phyloP scores from a whole-genome alignment of 805 yeast species.

The Ogataea saltuana region DNA sequence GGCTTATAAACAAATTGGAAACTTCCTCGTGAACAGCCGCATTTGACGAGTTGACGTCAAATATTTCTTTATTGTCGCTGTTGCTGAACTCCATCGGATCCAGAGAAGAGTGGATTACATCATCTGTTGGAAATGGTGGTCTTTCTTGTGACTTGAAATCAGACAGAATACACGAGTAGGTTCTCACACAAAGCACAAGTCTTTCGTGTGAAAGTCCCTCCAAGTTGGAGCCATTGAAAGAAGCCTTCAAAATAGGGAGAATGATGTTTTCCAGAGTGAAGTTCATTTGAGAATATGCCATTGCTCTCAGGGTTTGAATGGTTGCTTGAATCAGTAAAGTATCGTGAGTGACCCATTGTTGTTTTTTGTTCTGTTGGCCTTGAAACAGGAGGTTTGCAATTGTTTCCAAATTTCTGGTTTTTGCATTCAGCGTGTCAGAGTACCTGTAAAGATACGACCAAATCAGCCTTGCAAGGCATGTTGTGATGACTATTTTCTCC shows the following conservation, averaged over 20 bases:
- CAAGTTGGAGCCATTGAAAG: slow-evolving; percentile 56
- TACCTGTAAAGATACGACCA: slow-evolving; percentile 91
- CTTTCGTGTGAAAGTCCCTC: slow-evolving; percentile 73
- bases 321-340: slow-evolving; percentile 60
- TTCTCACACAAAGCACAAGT: slow-evolving; percentile 62
- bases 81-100: slow-evolving; percentile 38
- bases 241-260: slow-evolving; percentile 62
- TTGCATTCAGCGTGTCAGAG: slow-evolving; percentile 85
- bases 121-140: slow-evolving; percentile 75
- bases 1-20: slow-evolving; percentile 52
- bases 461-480: slow-evolving; percentile 67
- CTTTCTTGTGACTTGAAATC: slow-evolving; percentile 57
- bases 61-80: slow-evolving; percentile 40
- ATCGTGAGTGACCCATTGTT: slow-evolving; percentile 76
- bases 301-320: slow-evolving; percentile 70
- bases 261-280: slow-evolving; percentile 78
- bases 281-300: slow-evolving; percentile 78
- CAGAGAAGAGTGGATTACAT: slow-evolving; percentile 37
- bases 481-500: slow-evolving; percentile 57
- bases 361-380: slow-evolving; percentile 51
- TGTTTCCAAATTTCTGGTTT: slow-evolving; percentile 72
- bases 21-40: slow-evolving; percentile 69
- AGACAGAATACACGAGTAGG: slow-evolving; percentile 70
- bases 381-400: slow-evolving; percentile 60
- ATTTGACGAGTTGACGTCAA: slow-evolving; percentile 47